A percentile compares a stretch with the other conserved stretches of the same genome.
These are phyloP conservation scores for Digitaria exilis DNA, from an alignment of 202 grass and related monocot species.

Conservation along the genomic window DNA sequence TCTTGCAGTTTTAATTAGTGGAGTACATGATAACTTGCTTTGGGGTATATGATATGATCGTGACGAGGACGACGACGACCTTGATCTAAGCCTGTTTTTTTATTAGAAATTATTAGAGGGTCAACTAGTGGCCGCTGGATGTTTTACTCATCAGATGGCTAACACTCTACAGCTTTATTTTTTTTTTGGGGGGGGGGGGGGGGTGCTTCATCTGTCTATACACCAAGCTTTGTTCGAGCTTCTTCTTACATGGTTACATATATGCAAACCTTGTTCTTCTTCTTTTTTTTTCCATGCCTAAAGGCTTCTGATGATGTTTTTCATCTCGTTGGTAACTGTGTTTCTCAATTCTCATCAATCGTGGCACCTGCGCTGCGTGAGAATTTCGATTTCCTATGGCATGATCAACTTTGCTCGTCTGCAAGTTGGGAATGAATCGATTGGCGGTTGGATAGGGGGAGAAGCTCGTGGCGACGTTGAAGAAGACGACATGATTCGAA, in stretches of 20 bases:
- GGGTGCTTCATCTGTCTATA: conserved; percentile 31
- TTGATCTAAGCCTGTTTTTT: conserved; percentile 36
- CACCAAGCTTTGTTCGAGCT: conserved; percentile 13
- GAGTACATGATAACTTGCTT: conserved; percentile 1
- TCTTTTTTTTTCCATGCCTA: not conserved
- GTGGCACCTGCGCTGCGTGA: not conserved
- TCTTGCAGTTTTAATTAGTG: not conserved
- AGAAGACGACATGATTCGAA: not conserved
- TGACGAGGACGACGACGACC: conserved; percentile 1
- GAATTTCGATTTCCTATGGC: not conserved
- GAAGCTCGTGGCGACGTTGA: not conserved
- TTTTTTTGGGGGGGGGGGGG: too few relatives aligned
- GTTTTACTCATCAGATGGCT: conserved; percentile 29
- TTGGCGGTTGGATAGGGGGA: not conserved
- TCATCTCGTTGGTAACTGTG: not conserved
- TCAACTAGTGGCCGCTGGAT: conserved; percentile 35
- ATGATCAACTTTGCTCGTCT: not conserved
- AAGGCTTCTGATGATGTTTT: not conserved
- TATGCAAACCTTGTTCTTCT: not conserved
- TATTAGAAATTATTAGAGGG: not conserved
- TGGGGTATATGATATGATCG: conserved; percentile 12
- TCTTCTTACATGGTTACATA: not conserved
- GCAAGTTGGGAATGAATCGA: not conserved
- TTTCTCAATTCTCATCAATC: not conserved
- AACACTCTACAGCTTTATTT: conserved; percentile 45